Evolutionary conservation across 805 yeast species (phyloP), one percentile per base, ranked within the genome.

Genomic region (Pichia nakasei): DNA sequence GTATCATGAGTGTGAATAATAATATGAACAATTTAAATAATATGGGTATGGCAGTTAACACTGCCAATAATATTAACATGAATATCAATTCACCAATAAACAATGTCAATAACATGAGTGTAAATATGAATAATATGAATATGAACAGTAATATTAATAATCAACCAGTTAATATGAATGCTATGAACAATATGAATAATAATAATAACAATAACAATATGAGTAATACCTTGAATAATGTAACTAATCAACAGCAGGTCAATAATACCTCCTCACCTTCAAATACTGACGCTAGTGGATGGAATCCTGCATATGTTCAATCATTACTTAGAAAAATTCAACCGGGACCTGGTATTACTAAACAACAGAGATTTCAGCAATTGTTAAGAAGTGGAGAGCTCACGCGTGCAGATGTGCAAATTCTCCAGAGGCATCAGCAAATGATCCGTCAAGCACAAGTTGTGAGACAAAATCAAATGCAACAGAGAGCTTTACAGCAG

Each of bases 321-420:
- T 47, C 54, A 34, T 52, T 60, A 34, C 41, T 60, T 37, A 52
- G 50, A 43, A 55, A 60, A 31, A 59, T 60, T 29, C 63, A 60
- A 46, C 63, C 65, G 21, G 57, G 59, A 9, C 61, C 62, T 3
- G 65, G 65, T 7, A 54, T 60, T 57, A 55, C 64, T 15, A 56
- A 61, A 31, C 65, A 60, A 40, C 63, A 60, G 44, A 50, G 57
- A 32, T 48, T 60, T 33, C 62, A 60, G 42, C 61, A 59, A 46
- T 53, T 60, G 55, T 54, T 60, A 12, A 53, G 49, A 31, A 54
- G 50, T 31, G 64, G 65, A 15, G 63, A 60, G 47, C 48, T 60
- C 39, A 58, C 58, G 29, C 54, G 56, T 39, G 57, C 55, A 39
- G 65, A 60, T 43, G 57, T 60, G n/a, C 38, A 56, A 38, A 42